A percentile compares a stretch with the other conserved stretches of the same genome.
Conservation (phyloP, 78 protist species). For the Creolimax fragrantissima region DNA sequence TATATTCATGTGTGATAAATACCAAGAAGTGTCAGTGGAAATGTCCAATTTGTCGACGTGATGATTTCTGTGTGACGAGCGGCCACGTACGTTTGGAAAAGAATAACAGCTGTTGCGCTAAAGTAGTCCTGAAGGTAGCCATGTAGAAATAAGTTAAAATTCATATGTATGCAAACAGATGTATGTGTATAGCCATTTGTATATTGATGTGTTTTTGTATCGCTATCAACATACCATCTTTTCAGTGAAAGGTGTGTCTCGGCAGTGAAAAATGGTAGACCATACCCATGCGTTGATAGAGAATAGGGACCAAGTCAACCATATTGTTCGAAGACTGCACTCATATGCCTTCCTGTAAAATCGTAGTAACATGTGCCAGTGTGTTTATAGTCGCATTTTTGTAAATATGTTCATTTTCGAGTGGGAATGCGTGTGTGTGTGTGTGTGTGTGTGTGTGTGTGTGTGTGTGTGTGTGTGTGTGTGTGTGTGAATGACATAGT, state of each 20-base stretch:
- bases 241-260: not conserved
- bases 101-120: not conserved
- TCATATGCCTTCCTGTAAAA: too few species aligned
- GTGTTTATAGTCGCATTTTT: too few species aligned
- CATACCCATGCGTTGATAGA: slow-evolving; percentile 4
- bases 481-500: not conserved
- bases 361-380: too few species aligned
- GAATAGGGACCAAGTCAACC: not conserved
- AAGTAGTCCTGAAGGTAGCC: not conserved
- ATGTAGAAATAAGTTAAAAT: not conserved
- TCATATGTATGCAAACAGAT: not conserved
- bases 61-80: not conserved
- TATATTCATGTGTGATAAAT: too few species aligned
- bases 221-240: not conserved
- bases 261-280: not conserved
- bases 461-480: not conserved
- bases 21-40: not conserved
- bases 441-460: too few species aligned
- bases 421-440: too few species aligned
- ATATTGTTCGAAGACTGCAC: not conserved
- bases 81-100: not conserved
- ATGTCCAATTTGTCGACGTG: not conserved
- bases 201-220: not conserved
- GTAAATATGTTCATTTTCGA: too few species aligned
- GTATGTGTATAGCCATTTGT: not conserved